Percentiles rank a stretch among this genome's conserved stretches.
phyloP scores from a whole-genome alignment of 2,329 filamentous ascomycete genomes.

The Madurella fahalii region DNA sequence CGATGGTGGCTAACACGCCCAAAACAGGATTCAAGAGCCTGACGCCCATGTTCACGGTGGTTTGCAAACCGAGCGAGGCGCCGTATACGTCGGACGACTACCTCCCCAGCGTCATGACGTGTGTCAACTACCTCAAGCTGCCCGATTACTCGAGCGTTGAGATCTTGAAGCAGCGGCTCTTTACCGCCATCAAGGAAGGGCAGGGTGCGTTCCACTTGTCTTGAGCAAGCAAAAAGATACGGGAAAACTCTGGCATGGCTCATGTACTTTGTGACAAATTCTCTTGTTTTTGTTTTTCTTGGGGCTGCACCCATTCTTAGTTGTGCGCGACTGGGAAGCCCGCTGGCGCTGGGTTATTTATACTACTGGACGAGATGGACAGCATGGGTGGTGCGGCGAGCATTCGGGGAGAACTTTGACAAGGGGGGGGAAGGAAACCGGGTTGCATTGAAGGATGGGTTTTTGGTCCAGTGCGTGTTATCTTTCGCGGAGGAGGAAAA shows the following conservation, averaged over 20 bases:
- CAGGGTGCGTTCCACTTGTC: constrained; percentile 97
- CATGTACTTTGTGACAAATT: constrained; percentile 2
- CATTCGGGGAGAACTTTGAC: neutral
- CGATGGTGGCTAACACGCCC: constrained; percentile 27
- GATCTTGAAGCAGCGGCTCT: constrained; percentile 72
- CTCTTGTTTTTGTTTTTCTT: neutral
- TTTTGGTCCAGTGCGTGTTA: neutral
- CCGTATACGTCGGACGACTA: constrained; percentile 95
- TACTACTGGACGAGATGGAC: neutral
- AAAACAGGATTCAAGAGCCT: constrained; percentile 84
- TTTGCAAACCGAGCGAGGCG: constrained; percentile 96
- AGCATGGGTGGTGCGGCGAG: neutral
- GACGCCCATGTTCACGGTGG: constrained; percentile 97
- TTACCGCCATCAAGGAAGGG: constrained; percentile 85
- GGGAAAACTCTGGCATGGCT: neutral
- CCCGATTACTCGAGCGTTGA: constrained; percentile 85
- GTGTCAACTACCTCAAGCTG: constrained; percentile 97
- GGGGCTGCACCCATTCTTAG: neutral
- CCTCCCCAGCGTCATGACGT: constrained; percentile 99
- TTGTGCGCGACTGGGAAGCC: neutral
- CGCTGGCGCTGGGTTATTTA: neutral
- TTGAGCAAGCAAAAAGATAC: constrained; percentile 37
- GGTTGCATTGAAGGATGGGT: neutral
- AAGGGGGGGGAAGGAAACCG: neutral
- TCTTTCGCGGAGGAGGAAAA: neutral